These are phyloP conservation scores for Myriangium duriaei DNA, from an alignment of 2,329 filamentous ascomycete genomes.

Conservation along the genomic window DNA sequence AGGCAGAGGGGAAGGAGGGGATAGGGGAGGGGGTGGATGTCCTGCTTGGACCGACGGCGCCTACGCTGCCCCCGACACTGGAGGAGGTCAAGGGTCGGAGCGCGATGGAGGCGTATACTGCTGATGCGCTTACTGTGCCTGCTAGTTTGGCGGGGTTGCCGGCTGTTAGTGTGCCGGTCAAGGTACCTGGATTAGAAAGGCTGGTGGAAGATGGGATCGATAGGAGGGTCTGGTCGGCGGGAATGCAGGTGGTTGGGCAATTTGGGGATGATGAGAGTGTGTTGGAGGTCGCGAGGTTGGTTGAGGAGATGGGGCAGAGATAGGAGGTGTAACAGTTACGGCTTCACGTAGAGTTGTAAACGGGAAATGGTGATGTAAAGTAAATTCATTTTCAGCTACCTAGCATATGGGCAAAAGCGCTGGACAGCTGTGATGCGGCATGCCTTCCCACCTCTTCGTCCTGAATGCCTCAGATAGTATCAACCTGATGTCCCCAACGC, in stretches of 20 bases:
- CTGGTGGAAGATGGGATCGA: conserved; percentile 18
- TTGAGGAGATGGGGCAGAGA: conserved; percentile 23
- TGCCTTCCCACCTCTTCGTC: no score
- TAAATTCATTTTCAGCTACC: no score
- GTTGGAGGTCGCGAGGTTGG: conserved; percentile 42
- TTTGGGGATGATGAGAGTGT: conserved; percentile 62
- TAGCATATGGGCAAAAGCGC: no score
- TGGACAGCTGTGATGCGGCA: no score
- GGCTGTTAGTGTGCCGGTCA: conserved; percentile 68
- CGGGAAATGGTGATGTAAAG: no score
- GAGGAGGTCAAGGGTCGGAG: conserved; percentile 42
- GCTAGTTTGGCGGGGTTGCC: conserved; percentile 86
- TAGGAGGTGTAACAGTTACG: no score
- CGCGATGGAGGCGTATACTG: conserved; percentile 68
- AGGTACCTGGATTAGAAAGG: conserved; percentile 17
- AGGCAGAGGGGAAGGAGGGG: conserved; percentile 21
- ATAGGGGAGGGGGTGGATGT: conserved; percentile 63
- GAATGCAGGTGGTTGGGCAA: conserved; percentile 69
- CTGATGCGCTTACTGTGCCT: conserved; percentile 91
- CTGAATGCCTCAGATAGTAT: no score
- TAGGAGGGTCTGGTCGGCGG: conserved; percentile 34
- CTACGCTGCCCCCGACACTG: conserved; percentile 57
- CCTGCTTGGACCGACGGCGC: conserved; percentile 75
- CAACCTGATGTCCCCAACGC: no score
- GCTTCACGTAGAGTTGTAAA: no score